Evolutionary conservation across 371 early-diverging fungal species (phyloP), one percentile per base, ranked within the genome.

Genomic region (Rhizomucor pusillus): DNA sequence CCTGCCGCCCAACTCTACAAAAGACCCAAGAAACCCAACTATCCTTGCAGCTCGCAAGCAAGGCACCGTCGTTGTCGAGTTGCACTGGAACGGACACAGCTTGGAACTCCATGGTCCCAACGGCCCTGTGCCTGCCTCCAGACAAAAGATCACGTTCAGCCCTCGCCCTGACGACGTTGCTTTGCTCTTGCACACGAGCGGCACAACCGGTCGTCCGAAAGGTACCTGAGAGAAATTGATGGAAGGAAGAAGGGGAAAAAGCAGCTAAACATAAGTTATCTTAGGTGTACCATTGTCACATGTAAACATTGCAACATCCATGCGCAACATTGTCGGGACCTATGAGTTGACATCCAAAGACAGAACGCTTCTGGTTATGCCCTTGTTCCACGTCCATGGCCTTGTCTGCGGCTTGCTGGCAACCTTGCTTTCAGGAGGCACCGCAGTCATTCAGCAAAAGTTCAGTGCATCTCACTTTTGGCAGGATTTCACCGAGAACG

Each of bases 331-430:
- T 48, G 59, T 79, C 14, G 50, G 66, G 12, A 88, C 92, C 3
- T 92, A 91, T 62, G 62, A 82, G 25, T 73, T 94, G 22, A 62
- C 61, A 1, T 58, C 79, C 9, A 34, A 52, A 2, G 95, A 94
- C 64, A 60, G 81, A 7, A 83, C 90, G 2, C 73, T 85, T 51
- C 53, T 92, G 25, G 93, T 93, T 11, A 93, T 93, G 94, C 94
- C 95, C 4, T 76, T 94, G n/a, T 92, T 92, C 77, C 95, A 94
- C 60, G 93, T 93, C 0, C 93, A 94, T 57, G 95, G 95, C 7
- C 71, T 94, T 20, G 75, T 93, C 33, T 91, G 93, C 54, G 89
- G 85, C 11, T 62, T 89, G 39, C 71, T 93, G 20, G 77, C 92
- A 11, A 84, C 92, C 1, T 73, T 94, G 12, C 69, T 72, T 12